Conservation (phyloP, 2,329 filamentous ascomycete genomes). For the Harringtonia aguacate region DNA sequence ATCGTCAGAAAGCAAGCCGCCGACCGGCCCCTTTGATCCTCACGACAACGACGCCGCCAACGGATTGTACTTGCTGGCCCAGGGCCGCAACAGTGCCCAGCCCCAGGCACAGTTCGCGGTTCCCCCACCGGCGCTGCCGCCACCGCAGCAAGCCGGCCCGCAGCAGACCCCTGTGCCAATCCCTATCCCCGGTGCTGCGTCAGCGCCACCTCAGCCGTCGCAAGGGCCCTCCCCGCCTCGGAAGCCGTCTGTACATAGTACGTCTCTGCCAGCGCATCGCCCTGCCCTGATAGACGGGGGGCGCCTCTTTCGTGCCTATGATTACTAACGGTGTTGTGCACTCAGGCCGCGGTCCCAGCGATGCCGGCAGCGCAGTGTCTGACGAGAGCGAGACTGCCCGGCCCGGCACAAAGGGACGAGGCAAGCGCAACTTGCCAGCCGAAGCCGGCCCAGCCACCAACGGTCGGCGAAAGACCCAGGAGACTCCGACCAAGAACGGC, state of each 20-base stretch:
- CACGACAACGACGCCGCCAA: slow-evolving; percentile 95
- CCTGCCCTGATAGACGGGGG: too few relatives aligned
- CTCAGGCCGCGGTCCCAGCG: slow-evolving; percentile 49
- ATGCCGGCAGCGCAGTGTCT: slow-evolving; percentile 57
- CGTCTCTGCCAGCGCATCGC: too few relatives aligned
- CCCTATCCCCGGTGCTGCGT: not conserved
- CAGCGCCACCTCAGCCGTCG: too few relatives aligned
- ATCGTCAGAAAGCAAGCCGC: slow-evolving; percentile 39
- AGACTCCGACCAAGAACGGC: slow-evolving; percentile 51
- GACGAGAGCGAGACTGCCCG: slow-evolving; percentile 58
- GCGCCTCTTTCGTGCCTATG: too few relatives aligned
- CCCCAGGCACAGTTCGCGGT: slow-evolving; percentile 37
- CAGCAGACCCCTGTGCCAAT: slow-evolving; percentile 27
- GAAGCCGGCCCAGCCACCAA: slow-evolving; percentile 33
- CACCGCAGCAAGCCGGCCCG: slow-evolving; percentile 25
- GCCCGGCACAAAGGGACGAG: slow-evolving; percentile 54
- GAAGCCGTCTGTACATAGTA: too few relatives aligned
- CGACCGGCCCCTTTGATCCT: slow-evolving; percentile 63
- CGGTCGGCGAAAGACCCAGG: slow-evolving; percentile 64
- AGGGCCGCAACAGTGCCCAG: slow-evolving; percentile 49
- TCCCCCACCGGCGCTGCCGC: slow-evolving; percentile 25
- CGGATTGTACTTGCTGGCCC: slow-evolving; percentile 81
- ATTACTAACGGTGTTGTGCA: too few relatives aligned
- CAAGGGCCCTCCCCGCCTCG: too few relatives aligned
- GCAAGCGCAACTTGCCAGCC: slow-evolving; percentile 50